Evolutionary conservation across 495 filamentous ascomycete genomes (phyloP).

Genomic region (Penicillium longicatenatum): DNA sequence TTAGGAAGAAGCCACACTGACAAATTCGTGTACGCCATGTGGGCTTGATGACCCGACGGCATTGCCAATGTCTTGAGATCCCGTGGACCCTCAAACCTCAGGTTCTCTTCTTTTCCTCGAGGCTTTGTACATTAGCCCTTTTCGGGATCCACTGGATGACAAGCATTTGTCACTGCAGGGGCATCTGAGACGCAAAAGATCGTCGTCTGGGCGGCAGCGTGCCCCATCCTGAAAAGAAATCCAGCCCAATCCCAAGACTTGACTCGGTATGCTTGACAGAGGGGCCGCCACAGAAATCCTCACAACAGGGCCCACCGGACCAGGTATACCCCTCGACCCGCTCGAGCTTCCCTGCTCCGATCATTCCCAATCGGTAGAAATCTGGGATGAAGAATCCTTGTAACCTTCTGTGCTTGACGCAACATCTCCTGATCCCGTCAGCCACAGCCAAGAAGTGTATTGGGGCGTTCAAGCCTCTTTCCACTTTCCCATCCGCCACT

Average conservation of each 20-base stretch:
- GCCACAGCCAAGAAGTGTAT: neutral
- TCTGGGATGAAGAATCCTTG: neutral
- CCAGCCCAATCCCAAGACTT: conserved; percentile 1
- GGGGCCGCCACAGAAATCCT: conserved; percentile 5
- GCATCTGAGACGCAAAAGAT: conserved; percentile 1
- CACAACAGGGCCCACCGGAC: neutral
- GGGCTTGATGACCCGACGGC: neutral
- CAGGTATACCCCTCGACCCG: conserved; percentile 5
- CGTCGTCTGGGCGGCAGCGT: neutral
- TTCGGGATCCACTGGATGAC: conserved; percentile 6
- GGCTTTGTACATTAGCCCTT: conserved; percentile 1
- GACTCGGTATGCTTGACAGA: neutral
- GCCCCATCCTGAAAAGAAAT: neutral
- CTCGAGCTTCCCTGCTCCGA: conserved; percentile 3
- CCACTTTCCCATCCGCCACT: neutral
- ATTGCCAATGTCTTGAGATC: neutral
- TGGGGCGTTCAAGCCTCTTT: conserved; percentile 2
- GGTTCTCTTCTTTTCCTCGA: neutral
- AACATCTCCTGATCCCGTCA: neutral
- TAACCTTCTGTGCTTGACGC: neutral
- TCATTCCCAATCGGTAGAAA: conserved; percentile 2
- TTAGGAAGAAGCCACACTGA: neutral
- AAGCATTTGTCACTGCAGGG: conserved; percentile 12
- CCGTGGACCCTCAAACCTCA: neutral
- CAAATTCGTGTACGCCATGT: neutral